Conservation (phyloP, 73 alveolate species). For the Paramecium sexaurelia region DNA sequence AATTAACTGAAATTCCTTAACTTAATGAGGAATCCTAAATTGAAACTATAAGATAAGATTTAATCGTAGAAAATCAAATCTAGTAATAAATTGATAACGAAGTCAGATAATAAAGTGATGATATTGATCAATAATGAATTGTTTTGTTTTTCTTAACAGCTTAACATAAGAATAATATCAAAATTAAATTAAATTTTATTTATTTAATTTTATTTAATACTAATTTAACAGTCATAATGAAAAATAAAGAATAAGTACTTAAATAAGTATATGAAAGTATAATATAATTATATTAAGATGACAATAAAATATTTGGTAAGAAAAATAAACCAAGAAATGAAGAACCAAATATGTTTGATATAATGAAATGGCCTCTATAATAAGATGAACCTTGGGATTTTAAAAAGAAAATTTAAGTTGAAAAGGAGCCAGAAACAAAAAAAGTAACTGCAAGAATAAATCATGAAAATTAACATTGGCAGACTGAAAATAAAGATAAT, state of each 20-base stretch:
- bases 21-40: neutral
- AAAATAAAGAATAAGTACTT: slow-evolving; percentile 12
- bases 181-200: slow-evolving; percentile 5
- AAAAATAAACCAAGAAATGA: slow-evolving; percentile 51
- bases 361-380: neutral
- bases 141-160: slow-evolving; percentile 1
- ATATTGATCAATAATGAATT: slow-evolving; percentile 1
- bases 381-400: slow-evolving; percentile 62
- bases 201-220: neutral
- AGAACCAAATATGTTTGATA: slow-evolving; percentile 48
- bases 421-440: slow-evolving; percentile 32
- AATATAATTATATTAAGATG: neutral
- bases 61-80: neutral
- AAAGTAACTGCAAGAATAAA: slow-evolving; percentile 10
- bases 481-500: slow-evolving; percentile 49
- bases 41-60: neutral
- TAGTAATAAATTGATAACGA: neutral
- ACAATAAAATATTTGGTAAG: slow-evolving; percentile 13
- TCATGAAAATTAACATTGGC: slow-evolving; percentile 45
- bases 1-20: neutral
- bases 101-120: slow-evolving; percentile 15
- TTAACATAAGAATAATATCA: neutral
- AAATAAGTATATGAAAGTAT: slow-evolving; percentile 56
- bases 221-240: slow-evolving; percentile 46
- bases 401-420: slow-evolving; percentile 36